phyloP scores from a whole-genome alignment of 2,329 filamentous ascomycete genomes.

The Chrysoporthe cubensis region DNA sequence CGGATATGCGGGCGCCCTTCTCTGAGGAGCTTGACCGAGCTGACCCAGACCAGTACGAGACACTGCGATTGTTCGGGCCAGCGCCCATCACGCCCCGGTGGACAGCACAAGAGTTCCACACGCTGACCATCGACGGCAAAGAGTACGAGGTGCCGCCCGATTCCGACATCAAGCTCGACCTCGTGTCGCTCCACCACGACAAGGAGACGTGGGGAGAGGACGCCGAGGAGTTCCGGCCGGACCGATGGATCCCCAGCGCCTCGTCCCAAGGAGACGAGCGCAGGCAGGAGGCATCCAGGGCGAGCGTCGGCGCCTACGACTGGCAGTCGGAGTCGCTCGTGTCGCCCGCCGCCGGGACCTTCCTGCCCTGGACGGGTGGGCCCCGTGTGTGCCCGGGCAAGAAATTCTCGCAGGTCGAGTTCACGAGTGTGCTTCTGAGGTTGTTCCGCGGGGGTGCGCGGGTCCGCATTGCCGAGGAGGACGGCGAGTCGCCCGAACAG shows the following conservation, averaged over 20 bases:
- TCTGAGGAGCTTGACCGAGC: not conserved
- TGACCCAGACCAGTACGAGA: constrained; percentile 18
- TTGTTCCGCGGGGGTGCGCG: constrained; percentile 8
- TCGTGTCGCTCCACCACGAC: constrained; percentile 15
- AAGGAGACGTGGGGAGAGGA: constrained; percentile 16
- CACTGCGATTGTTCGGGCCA: constrained; percentile 20
- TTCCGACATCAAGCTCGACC: constrained; percentile 10
- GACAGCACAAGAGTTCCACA: constrained; percentile 7
- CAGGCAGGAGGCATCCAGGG: not conserved
- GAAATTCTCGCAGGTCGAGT: constrained; percentile 23
- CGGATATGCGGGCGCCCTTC: not conserved
- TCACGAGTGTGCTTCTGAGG: constrained; percentile 11
- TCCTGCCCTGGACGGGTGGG: constrained; percentile 13
- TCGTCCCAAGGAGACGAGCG: not conserved
- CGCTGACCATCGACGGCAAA: constrained; percentile 13
- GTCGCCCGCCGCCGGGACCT: constrained; percentile 2
- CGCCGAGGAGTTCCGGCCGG: constrained; percentile 8
- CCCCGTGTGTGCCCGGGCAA: constrained; percentile 16
- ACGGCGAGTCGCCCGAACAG: constrained; percentile 11
- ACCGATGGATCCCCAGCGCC: constrained; percentile 18
- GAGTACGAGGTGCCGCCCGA: constrained; percentile 12
- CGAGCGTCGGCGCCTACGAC: constrained; percentile 3
- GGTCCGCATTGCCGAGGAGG: constrained; percentile 1
- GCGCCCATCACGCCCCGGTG: constrained; percentile 13
- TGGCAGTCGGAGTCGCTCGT: constrained; percentile 18